Conservation (phyloP, 768 basidiomycete genomes). For the Nidularia sp. region DNA sequence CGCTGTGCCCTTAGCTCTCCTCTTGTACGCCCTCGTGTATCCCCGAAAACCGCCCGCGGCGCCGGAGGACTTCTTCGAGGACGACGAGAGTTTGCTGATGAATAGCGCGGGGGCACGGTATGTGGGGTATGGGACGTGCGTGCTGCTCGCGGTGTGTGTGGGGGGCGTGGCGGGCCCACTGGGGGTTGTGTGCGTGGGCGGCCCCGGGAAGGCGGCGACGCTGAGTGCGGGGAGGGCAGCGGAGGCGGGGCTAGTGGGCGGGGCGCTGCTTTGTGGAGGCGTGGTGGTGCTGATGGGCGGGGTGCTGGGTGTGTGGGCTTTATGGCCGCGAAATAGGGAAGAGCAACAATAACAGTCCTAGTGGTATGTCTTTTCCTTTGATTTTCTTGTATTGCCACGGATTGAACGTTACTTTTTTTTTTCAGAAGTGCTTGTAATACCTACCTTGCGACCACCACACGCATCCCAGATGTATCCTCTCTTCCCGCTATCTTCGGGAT, state of each 20-base stretch:
- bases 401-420: no score
- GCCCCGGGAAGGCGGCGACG: slow-evolving; percentile 7
- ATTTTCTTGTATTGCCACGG: no score
- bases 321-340: slow-evolving; percentile 8
- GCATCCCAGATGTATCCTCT: no score
- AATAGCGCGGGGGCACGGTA: slow-evolving; percentile 6
- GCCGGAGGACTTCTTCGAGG: slow-evolving; percentile 31
- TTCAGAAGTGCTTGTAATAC: no score
- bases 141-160: slow-evolving; percentile 13
- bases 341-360: no score
- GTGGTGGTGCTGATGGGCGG: slow-evolving; percentile 6
- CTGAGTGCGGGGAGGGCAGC: slow-evolving; percentile 22
- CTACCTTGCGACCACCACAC: no score
- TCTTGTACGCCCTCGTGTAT: slow-evolving; percentile 23
- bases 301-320: slow-evolving; percentile 7
- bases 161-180: slow-evolving; percentile 24
- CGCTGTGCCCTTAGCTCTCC: slow-evolving; percentile 23
- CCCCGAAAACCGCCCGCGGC: slow-evolving; percentile 12
- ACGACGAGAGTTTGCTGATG: slow-evolving; percentile 10
- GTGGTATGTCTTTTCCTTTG: no score
- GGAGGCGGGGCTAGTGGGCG: slow-evolving; percentile 27
- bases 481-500: no score
- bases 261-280: slow-evolving; percentile 15
- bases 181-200: slow-evolving; percentile 25
- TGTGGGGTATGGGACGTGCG: slow-evolving; percentile 11